Percentiles rank a stretch among this genome's conserved stretches.
Evolutionary conservation across 345 rosid species (phyloP).

Genomic region (Hypericum androsaemum): DNA sequence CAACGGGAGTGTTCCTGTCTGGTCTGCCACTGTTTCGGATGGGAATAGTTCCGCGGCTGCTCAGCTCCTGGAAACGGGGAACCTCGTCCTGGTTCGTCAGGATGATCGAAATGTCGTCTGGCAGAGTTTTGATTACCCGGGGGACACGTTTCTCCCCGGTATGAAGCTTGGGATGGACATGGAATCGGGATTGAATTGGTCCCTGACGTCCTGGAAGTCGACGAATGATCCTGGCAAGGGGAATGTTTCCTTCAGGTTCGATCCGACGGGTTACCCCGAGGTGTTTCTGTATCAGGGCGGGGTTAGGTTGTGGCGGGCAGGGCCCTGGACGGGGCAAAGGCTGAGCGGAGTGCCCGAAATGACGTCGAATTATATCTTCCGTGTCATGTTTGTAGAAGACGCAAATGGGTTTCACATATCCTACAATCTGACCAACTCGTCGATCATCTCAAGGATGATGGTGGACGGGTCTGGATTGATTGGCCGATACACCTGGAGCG

Average conservation of each 20-base stretch:
- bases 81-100: constrained; percentile 19
- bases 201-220: no score
- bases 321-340: constrained; percentile 54
- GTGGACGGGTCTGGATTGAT: constrained; percentile 24
- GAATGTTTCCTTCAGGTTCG: no score
- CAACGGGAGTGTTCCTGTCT: background rate
- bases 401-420: constrained; percentile 15
- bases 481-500: constrained; percentile 45
- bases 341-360: constrained; percentile 68
- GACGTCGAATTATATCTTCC: constrained; percentile 28
- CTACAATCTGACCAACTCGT: constrained; percentile 22
- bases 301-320: no score
- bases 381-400: constrained; percentile 18
- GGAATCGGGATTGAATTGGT: constrained; percentile 19
- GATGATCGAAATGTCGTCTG: constrained; percentile 8
- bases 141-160: constrained; percentile 21
- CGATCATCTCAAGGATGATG: constrained; percentile 20
- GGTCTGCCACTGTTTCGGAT: constrained; percentile 3
- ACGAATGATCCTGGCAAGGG: no score
- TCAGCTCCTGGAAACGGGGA: constrained; percentile 25
- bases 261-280: constrained; percentile 16
- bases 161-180: constrained; percentile 30
- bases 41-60: constrained; percentile 3
- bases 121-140: constrained; percentile 29
- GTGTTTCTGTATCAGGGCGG: constrained; percentile 18